phyloP scores from a whole-genome alignment of 2,329 filamentous ascomycete genomes.

The Epichloe aotearoae region DNA sequence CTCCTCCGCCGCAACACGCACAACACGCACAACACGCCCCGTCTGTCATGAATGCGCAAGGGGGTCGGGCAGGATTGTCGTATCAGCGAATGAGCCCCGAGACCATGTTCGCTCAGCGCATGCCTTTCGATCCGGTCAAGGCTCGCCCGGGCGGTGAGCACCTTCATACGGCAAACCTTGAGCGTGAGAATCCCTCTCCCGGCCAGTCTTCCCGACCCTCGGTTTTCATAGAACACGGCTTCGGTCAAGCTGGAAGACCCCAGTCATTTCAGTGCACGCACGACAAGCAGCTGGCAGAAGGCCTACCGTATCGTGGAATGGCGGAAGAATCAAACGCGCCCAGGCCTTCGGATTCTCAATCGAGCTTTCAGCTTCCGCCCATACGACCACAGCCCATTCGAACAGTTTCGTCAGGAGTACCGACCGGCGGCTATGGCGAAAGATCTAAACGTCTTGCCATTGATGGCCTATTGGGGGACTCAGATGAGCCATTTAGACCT shows the following conservation, averaged over 20 bases:
- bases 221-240: background rate
- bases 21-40: constrained; percentile 35
- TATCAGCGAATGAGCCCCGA: constrained; percentile 18
- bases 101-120: constrained; percentile 27
- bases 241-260: background rate
- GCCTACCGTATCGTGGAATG: background rate
- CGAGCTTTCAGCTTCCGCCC: constrained; percentile 33
- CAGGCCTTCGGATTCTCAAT: background rate
- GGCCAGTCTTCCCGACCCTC: background rate
- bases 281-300: background rate
- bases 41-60: constrained; percentile 31
- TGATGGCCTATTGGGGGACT: constrained; percentile 46
- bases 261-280: background rate
- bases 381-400: constrained; percentile 28
- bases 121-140: constrained; percentile 34
- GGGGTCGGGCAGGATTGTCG: constrained; percentile 29
- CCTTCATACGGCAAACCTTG: background rate
- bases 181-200: background rate
- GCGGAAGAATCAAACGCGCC: background rate
- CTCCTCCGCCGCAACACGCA: constrained; percentile 25
- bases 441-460: constrained; percentile 44
- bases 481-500: constrained; percentile 24
- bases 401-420: constrained; percentile 7
- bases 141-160: constrained; percentile 23
- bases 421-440: constrained; percentile 32